These are phyloP conservation scores for Suillus americanus DNA, from an alignment of 768 basidiomycete genomes.

Conservation along the genomic window DNA sequence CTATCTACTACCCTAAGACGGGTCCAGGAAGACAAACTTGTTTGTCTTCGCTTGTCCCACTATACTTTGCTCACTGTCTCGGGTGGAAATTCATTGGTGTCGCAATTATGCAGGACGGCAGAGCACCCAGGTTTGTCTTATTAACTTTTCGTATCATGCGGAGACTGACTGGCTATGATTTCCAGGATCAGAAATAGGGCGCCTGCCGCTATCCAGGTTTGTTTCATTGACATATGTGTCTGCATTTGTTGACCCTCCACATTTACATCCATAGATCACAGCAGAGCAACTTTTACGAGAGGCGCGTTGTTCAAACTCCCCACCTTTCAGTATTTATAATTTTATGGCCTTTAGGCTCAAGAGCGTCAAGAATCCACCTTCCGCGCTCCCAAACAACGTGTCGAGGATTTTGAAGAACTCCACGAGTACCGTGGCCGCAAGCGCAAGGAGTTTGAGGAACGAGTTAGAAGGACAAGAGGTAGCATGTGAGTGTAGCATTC, in stretches of 20 bases:
- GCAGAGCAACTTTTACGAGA: conserved; percentile 97
- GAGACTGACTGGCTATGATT: conserved; percentile 7
- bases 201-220: conserved; percentile 87
- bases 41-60: background rate
- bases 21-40: background rate
- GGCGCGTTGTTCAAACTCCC: conserved; percentile 38
- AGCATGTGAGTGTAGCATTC: conserved; percentile 60
- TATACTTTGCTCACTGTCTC: background rate
- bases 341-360: conserved; percentile 66
- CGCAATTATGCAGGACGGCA: conserved; percentile 69
- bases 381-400: conserved; percentile 89
- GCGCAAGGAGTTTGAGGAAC: conserved; percentile 92
- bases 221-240: conserved; percentile 21
- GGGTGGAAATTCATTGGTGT: background rate
- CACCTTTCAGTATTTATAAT: background rate
- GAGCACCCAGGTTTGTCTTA: conserved; percentile 63
- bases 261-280: conserved; percentile 67
- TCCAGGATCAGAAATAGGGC: conserved; percentile 92
- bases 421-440: conserved; percentile 91
- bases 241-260: conserved; percentile 9
- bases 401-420: conserved; percentile 92
- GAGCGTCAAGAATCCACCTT: conserved; percentile 93
- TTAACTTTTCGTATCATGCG: background rate
- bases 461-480: conserved; percentile 74
- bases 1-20: too few relatives aligned